phyloP scores from a whole-genome alignment of 768 basidiomycete genomes.

The Leccinum obscurum region DNA sequence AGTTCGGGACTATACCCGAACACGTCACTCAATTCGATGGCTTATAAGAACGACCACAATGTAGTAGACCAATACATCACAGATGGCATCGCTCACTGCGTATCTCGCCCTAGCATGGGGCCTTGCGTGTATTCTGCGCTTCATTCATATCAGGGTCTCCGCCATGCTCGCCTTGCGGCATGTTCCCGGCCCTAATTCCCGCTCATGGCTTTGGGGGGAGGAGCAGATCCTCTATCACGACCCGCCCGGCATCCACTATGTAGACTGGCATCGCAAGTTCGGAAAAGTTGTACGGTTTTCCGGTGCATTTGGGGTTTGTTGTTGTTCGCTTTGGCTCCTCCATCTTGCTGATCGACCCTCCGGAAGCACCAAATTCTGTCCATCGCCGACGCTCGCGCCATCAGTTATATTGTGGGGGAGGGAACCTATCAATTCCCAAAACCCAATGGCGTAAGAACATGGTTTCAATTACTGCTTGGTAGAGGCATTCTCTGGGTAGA shows the following conservation, averaged over 20 bases:
- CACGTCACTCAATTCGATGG: constrained; percentile 17
- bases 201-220: constrained; percentile 60
- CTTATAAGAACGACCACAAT: constrained; percentile 8
- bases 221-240: constrained; percentile 55
- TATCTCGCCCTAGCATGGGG: constrained; percentile 21
- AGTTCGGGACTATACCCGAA: constrained; percentile 3
- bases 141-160: constrained; percentile 36
- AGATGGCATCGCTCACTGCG: constrained; percentile 11
- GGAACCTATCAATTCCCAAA: constrained; percentile 61
- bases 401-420: constrained; percentile 55
- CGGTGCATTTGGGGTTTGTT: constrained; percentile 54
- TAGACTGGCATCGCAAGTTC: constrained; percentile 52
- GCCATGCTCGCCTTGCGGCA: constrained; percentile 38
- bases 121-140: constrained; percentile 34
- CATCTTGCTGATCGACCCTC: constrained; percentile 12
- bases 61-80: neutral
- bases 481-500: constrained; percentile 68
- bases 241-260: constrained; percentile 52
- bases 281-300: constrained; percentile 57
- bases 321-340: constrained; percentile 1
- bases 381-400: constrained; percentile 53
- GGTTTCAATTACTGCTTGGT: constrained; percentile 62
- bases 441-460: constrained; percentile 59
- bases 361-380: constrained; percentile 57
- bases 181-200: constrained; percentile 51